Base-by-base conservation (phyloP, 2,329 filamentous ascomycete species). In the Stagonosporopsis tanaceti region DNA sequence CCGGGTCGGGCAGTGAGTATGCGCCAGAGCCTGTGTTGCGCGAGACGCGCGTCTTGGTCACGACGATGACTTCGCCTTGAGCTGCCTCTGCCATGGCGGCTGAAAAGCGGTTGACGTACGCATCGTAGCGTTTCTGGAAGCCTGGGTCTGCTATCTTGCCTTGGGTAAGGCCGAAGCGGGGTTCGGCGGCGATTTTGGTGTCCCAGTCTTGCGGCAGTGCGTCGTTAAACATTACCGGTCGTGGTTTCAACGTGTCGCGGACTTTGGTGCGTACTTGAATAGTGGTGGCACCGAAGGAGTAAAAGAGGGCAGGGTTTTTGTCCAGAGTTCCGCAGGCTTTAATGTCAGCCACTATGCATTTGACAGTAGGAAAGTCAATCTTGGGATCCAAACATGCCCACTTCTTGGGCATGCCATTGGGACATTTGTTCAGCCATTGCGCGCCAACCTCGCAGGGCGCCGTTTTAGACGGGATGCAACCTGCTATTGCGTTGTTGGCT, bases 311-410 rank as follows among this genome's bases (percentile, higher is more conserved):
- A 20, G 41, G 41, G 27, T 45, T 45, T 7, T n/a, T 20, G 12
- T n/a, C 41, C 14, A 45, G 27, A 27, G 27, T 22, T 22, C 41
- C 41, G 27, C 41, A 32, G 15, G 41, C 41, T 45, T 11, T 12
- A 15, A 45, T 45, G 27, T 32, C 41, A 20, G 25, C 41, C 41
- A 11, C 41, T 9, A 45, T 45, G 25, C 41, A 45, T 12, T 32
- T 27, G n/a, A 45, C 41, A 27, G 41, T 45, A 17, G 41, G 41
- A 11, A 45, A 45, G 27, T 32, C 41, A 15, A 45, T 45, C 27
- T 45, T 45, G 27, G 41, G 41, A 45, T 45, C 41, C 27, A 32
- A 27, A 22, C 41, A 45, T 45, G 41, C 41, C 27, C 27, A 45
- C 22, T 45, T 45, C 25, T 45, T 45, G 41, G 41, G 41, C 15